These are phyloP conservation scores for Rhododendron vialii DNA, from an alignment of 148 eudicot genomes.

Conservation along the genomic window DNA sequence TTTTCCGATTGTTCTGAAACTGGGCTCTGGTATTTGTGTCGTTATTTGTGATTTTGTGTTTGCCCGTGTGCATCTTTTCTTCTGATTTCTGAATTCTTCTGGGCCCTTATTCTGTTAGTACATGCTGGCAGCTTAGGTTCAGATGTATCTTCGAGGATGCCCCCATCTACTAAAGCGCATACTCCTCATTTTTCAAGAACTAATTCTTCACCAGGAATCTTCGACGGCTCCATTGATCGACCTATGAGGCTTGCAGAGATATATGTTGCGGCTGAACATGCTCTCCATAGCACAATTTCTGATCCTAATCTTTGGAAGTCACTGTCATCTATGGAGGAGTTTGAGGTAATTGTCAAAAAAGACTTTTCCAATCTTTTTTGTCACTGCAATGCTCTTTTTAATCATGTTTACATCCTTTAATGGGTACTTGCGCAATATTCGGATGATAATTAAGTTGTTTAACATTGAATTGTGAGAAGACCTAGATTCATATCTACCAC, in stretches of 20 bases:
- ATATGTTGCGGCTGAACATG: constrained; percentile 91
- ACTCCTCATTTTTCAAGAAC: constrained; percentile 64
- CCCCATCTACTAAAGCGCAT: constrained; percentile 36
- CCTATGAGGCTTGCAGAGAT: constrained; percentile 96
- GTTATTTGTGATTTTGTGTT: background rate
- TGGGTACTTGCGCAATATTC: background rate
- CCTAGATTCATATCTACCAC: background rate
- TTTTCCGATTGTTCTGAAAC: background rate
- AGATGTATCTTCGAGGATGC: constrained; percentile 30
- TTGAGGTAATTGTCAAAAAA: constrained; percentile 55
- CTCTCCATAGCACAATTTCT: constrained; percentile 69
- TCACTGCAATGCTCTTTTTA: background rate
- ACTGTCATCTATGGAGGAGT: constrained; percentile 71
- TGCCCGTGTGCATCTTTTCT: background rate
- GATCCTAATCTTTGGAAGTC: constrained; percentile 59
- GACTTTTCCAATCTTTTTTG: background rate
- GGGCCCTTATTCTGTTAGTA: constrained; percentile 20
- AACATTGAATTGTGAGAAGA: background rate
- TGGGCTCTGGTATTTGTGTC: background rate
- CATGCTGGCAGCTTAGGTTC: constrained; percentile 50
- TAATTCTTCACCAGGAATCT: constrained; percentile 78
- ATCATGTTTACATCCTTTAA: background rate
- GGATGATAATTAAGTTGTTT: background rate
- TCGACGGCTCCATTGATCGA: constrained; percentile 67
- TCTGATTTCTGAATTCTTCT: constrained; percentile 5